phyloP scores from a whole-genome alignment of 768 basidiomycete species.

The Lentinula edodes region DNA sequence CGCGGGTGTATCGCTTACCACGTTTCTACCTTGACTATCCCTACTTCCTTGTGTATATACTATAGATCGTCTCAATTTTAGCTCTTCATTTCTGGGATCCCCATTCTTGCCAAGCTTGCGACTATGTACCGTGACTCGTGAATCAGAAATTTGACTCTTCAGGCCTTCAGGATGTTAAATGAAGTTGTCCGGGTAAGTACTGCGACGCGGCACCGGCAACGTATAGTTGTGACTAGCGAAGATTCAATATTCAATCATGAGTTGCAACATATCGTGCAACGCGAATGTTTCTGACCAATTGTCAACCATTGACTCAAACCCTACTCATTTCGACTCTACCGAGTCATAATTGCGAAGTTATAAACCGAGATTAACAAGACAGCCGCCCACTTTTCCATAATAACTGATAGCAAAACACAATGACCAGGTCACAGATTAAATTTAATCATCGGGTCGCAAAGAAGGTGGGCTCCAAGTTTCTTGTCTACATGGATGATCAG shows the following conservation, averaged over 20 bases:
- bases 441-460: background rate
- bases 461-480: background rate
- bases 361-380: background rate
- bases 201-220: background rate
- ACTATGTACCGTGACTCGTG: background rate
- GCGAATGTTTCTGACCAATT: background rate
- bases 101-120: background rate
- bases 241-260: background rate
- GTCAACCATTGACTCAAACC: background rate
- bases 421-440: conserved; percentile 1
- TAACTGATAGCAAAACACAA: background rate
- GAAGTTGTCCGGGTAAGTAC: too few relatives aligned
- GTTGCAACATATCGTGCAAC: too few relatives aligned
- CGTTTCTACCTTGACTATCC: background rate
- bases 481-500: background rate
- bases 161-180: too few relatives aligned
- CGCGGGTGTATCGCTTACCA: too few relatives aligned
- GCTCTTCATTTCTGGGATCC: background rate
- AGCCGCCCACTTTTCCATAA: background rate
- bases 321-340: background rate
- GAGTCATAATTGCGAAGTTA: background rate
- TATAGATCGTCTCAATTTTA: background rate
- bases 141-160: too few relatives aligned
- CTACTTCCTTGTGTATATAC: background rate
- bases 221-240: background rate